These are phyloP conservation scores for Mycena epipterygia DNA, from an alignment of 768 basidiomycete genomes.

Conservation along the genomic window DNA sequence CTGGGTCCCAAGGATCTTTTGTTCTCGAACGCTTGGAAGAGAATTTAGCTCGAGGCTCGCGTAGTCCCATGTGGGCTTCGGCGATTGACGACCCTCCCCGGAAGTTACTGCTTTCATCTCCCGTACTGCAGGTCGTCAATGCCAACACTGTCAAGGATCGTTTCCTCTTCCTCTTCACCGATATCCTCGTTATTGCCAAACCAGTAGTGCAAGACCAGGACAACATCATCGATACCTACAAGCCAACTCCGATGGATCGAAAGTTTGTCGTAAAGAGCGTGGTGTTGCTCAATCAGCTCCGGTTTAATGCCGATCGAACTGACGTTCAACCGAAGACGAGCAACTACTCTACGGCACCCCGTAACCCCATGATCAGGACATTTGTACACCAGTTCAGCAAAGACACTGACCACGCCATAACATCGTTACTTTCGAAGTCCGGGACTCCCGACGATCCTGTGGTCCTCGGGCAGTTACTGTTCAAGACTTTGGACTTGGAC, in stretches of 20 bases:
- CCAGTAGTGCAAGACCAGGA: constrained; percentile 83
- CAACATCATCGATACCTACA: constrained; percentile 65
- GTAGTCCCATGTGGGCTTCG: constrained; percentile 70
- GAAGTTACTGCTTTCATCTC: constrained; percentile 85
- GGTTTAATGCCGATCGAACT: constrained; percentile 78
- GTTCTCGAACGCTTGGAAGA: constrained; percentile 82
- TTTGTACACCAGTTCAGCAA: constrained; percentile 87
- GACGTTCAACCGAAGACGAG: constrained; percentile 64
- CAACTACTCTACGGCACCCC: constrained; percentile 53
- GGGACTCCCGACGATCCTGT: constrained; percentile 73
- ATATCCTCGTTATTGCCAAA: constrained; percentile 94
- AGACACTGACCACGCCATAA: constrained; percentile 86
- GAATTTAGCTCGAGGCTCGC: constrained; percentile 72
- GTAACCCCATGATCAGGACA: constrained; percentile 74
- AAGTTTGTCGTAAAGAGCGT: constrained; percentile 93
- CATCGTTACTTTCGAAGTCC: constrained; percentile 74
- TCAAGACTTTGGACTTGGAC: constrained; percentile 89
- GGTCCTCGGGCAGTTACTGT: constrained; percentile 82
- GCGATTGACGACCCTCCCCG: constrained; percentile 89
- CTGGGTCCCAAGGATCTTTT: constrained; percentile 60
- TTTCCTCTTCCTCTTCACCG: constrained; percentile 96
- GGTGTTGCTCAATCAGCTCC: constrained; percentile 79
- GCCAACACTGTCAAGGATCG: constrained; percentile 95
- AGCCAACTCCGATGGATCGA: constrained; percentile 74
- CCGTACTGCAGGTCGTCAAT: constrained; percentile 95